Evolutionary conservation across 768 basidiomycete species (phyloP).

Genomic region (Piloderma croceum): DNA sequence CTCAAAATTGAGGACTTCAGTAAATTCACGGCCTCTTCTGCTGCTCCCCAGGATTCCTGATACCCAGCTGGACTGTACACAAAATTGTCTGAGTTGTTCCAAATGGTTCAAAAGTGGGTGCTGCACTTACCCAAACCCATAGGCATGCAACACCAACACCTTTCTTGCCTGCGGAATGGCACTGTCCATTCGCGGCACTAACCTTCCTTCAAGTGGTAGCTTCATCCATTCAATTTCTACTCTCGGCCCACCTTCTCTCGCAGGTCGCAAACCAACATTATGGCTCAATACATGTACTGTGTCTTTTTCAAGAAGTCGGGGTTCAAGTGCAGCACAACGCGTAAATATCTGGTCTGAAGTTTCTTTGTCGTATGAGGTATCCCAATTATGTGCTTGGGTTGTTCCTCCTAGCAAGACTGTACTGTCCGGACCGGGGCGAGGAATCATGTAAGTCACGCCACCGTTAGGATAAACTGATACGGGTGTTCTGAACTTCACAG

Average conservation of each 20-base stretch:
- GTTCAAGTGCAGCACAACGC: conserved; percentile 37
- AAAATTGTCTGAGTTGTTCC: conserved; percentile 2
- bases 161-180: conserved; percentile 15
- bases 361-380: conserved; percentile 40
- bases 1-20: no score
- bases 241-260: conserved; percentile 48
- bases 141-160: conserved; percentile 47
- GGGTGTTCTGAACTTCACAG: no score
- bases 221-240: conserved; percentile 43
- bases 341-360: conserved; percentile 41
- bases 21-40: conserved; percentile 29
- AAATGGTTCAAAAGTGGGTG: conserved; percentile 11
- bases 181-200: conserved; percentile 14
- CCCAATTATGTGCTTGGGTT: conserved; percentile 44
- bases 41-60: conserved; percentile 39
- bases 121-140: conserved; percentile 55
- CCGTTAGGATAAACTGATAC: no score
- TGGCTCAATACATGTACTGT: conserved; percentile 42
- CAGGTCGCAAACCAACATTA: conserved; percentile 57
- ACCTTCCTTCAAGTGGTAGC: conserved; percentile 27
- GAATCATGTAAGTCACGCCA: conserved; percentile 60
- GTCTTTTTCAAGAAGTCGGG: conserved; percentile 25
- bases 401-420: conserved; percentile 55
- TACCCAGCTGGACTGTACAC: conserved; percentile 30
- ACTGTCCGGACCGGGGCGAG: conserved; percentile 44